Percentiles rank a stretch among this genome's conserved stretches.
phyloP scores from a whole-genome alignment of 176 grass and related monocot species.

The Avena sativa region DNA sequence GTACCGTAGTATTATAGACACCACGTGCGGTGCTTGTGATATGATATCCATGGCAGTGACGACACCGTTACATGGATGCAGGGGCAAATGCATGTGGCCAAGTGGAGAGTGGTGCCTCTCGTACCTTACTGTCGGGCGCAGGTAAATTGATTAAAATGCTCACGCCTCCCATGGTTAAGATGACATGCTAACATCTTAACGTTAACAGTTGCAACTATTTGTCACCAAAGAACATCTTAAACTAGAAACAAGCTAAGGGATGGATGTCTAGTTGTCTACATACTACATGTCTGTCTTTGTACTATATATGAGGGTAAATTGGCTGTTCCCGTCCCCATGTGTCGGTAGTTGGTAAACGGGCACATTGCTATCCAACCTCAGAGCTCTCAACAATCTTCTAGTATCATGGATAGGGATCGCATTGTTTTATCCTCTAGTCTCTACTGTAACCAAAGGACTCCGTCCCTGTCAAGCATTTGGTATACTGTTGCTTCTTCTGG shows the following conservation, averaged over 20 bases:
- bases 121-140: slow-evolving; percentile 35
- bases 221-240: neutral
- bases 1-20: neutral
- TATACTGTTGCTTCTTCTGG: neutral
- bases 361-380: neutral
- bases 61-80: neutral
- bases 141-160: neutral
- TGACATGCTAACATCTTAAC: neutral
- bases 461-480: neutral
- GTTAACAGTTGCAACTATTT: neutral
- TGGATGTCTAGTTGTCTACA: neutral
- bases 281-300: neutral
- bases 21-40: slow-evolving; percentile 30
- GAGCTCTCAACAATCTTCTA: neutral
- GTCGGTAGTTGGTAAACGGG: neutral
- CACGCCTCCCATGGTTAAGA: neutral
- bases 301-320: neutral
- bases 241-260: neutral
- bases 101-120: slow-evolving; percentile 31
- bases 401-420: neutral
- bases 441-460: neutral
- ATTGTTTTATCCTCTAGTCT: neutral
- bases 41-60: neutral
- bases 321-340: neutral
- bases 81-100: slow-evolving; percentile 36